Evolutionary conservation across 31 red algal genomes (phyloP).

Genomic region (Porphyra umbilicalis): DNA sequence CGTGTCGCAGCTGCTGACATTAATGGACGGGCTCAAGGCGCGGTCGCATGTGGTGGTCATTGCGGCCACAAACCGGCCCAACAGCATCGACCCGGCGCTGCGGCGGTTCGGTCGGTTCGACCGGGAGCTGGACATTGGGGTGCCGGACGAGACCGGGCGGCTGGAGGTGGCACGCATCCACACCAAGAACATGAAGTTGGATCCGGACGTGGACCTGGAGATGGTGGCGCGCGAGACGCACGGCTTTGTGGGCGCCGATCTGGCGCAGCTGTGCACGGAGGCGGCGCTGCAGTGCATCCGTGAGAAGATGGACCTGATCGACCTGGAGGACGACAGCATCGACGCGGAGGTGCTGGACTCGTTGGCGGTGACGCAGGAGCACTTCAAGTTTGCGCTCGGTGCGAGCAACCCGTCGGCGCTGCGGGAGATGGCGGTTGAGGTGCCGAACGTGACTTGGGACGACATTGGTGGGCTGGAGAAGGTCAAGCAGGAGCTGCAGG

Average conservation of each 20-base stretch:
- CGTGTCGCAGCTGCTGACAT: constrained; percentile 84
- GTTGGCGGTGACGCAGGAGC: constrained; percentile 82
- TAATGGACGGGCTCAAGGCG: constrained; percentile 94
- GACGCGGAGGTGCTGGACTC: constrained; percentile 93
- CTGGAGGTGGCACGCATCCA: constrained; percentile 97
- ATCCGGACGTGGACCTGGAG: constrained; percentile 90
- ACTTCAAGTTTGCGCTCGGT: constrained; percentile 95
- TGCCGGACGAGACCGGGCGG: constrained; percentile 95
- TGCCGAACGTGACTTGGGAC: constrained; percentile 99
- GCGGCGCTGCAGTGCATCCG: constrained; percentile 95
- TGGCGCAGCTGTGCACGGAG: constrained; percentile 94
- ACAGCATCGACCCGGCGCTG: constrained; percentile 94
- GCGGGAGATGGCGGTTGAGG: constrained; percentile 93
- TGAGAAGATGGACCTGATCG: constrained; percentile 99
- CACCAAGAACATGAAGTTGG: constrained; percentile 99
- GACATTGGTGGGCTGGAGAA: constrained; percentile 98
- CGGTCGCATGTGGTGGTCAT: constrained; percentile 95
- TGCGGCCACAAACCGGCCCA: constrained; percentile 93
- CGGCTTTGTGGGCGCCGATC: constrained; percentile 98
- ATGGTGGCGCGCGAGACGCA: constrained; percentile 78
- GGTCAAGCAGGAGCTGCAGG: constrained; percentile 98
- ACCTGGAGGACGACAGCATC: constrained; percentile 92
- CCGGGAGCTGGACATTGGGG: constrained; percentile 91
- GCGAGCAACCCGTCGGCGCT: constrained; percentile 83
- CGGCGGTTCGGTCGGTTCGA: constrained; percentile 98